Base-by-base conservation (phyloP, 768 basidiomycete species). In the Paxillus involutus region DNA sequence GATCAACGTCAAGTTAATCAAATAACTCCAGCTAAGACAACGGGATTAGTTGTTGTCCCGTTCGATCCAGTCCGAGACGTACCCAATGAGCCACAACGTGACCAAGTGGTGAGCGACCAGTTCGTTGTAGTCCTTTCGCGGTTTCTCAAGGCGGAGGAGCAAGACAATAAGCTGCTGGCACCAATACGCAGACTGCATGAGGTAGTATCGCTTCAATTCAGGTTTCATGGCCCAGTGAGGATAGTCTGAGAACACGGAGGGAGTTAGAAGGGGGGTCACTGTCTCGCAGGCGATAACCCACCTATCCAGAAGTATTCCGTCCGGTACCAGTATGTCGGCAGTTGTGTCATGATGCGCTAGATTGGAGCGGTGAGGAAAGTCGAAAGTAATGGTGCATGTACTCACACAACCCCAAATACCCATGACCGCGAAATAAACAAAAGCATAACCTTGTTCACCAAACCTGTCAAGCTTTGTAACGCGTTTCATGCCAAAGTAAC, bases 161-260 rank as follows among this genome's bases (percentile, higher is more conserved):
- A 98, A 80, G 16, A 99, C 86, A 17, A 98, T 71, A 56, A 95
- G 79, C 68, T 99, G 94, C 65, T 98, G 95, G 44, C 85, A 81
- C 97, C 97, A 98, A 71, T 97, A 98, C 2, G 94, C 79, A 55
- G 83, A 81, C 67, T 99, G 96, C 75, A 94, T 82, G 52, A 99
- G 85, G 69, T 98, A 98, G 75, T 97, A 98, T 43, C 80, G 71
- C 73, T 99, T 99, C 61, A 98, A 74, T 57, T 85, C 80, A 0
- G 85, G 84, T 24, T 80, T 81, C 89, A 99, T 91, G 44, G 88
- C 80, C 87, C 89, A 91, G 65, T 91, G 84, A 16, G 95, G 95
- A 65, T 96, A 97, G 52, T 83, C 91, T 93, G 37, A 3, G 16
- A 29, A 40, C 3, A 30, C 17, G 40, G 4, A 43, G 13, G n/a